A percentile compares a stretch with the other conserved stretches of the same genome.
phyloP scores from a whole-genome alignment of 345 rosid species.

The Arabidopsis thaliana region DNA sequence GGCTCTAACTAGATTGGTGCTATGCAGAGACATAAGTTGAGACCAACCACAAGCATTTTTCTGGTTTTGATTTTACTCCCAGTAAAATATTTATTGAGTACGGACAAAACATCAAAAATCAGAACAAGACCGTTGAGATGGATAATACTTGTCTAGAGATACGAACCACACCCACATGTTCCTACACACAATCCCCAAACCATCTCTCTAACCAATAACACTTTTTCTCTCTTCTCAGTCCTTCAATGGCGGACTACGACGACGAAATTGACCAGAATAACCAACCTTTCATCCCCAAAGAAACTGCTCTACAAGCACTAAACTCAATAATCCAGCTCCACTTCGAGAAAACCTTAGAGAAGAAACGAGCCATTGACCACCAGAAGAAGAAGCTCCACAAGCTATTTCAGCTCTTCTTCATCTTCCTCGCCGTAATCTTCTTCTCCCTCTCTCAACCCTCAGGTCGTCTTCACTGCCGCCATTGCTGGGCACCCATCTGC shows the following conservation, averaged over 20 bases:
- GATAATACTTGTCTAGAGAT: conserved; percentile 41
- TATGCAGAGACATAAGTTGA: conserved; percentile 15
- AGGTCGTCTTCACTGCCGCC: conserved; percentile 82
- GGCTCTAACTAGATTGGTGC: not conserved
- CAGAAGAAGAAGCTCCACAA: conserved; percentile 97
- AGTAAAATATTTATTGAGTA: conserved; percentile 1
- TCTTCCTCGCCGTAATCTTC: conserved; percentile 78
- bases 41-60: conserved; percentile 14
- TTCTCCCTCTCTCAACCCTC: conserved; percentile 59
- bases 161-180: conserved; percentile 45
- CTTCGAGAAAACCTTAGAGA: conserved; percentile 95
- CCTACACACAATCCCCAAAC: conserved; percentile 19
- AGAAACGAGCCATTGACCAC: conserved; percentile 89
- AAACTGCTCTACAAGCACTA: conserved; percentile 85
- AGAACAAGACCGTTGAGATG: conserved; percentile 40
- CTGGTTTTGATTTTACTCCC: not conserved
- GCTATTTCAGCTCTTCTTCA: conserved; percentile 87
- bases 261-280: conserved; percentile 51
- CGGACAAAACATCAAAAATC: conserved; percentile 20
- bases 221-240: conserved; percentile 10
- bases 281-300: conserved; percentile 69
- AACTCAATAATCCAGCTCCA: conserved; percentile 98
- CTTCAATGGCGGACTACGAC: conserved; percentile 80
- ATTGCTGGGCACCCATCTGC: conserved; percentile 82
- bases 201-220: not conserved